Evolutionary conservation across 169 alveolate species (phyloP).

Genomic region (Plasmodium gallinaceum): DNA sequence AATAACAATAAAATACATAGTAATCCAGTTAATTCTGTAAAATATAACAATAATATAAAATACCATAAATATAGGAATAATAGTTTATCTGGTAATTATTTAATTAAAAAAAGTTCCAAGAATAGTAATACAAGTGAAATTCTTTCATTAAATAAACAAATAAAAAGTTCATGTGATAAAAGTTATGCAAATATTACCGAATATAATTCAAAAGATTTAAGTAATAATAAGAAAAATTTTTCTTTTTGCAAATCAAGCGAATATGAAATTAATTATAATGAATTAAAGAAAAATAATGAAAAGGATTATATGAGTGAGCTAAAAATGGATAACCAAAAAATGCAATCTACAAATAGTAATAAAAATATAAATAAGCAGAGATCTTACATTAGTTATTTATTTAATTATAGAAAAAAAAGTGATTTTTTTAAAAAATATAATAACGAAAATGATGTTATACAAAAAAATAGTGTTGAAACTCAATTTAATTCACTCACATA

Average conservation of each 20-base stretch:
- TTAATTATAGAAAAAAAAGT: conserved; percentile 25
- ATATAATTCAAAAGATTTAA: not conserved
- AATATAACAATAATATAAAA: no score
- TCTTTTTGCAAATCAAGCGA: not conserved
- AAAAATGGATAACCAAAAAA: not conserved
- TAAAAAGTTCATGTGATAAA: not conserved
- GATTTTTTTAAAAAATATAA: not conserved
- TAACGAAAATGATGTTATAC: not conserved
- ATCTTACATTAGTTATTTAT: conserved; percentile 32
- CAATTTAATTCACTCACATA: conserved; percentile 12
- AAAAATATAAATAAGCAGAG: conserved; percentile 6
- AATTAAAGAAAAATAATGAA: not conserved
- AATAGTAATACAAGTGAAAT: no score
- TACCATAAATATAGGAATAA: no score
- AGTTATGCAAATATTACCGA: not conserved
- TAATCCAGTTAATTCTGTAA: no score
- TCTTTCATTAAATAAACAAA: not conserved
- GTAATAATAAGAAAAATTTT: not conserved
- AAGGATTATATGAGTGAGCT: not conserved
- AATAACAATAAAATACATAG: no score
- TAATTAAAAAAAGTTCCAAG: no score
- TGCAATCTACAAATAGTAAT: conserved; percentile 12
- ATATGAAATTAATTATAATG: not conserved
- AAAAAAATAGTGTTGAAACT: not conserved
- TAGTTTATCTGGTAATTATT: no score